Base-by-base conservation (phyloP, 2,329 filamentous ascomycete species). In the Fusarium camptoceras region DNA sequence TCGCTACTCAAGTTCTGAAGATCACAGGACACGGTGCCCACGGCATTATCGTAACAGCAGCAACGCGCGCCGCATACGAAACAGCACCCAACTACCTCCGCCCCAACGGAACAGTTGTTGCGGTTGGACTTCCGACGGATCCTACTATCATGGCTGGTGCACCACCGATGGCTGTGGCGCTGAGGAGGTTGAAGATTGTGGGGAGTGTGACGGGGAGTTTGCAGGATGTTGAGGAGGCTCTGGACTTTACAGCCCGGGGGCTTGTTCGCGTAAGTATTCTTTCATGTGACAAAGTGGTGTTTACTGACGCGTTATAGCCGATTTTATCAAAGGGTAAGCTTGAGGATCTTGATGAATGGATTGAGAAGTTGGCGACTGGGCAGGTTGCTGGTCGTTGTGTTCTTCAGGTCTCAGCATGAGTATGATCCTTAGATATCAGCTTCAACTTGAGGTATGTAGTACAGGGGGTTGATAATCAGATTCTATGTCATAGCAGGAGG, bases 1-100 rank as follows among this genome's bases (percentile, higher is more conserved):
- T 97, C 12, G 90, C 96, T 65, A 87, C 87, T 73, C 92, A 95
- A 72, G 93, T 97, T 2, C 58, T 56, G 58, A 92, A 93, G 82
- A 88, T 88, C 30, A 85, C 89, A 66, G 92, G 91, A 16, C 85
- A 92, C n/a, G 94, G 94, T 44, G 94, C 94, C 3, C 92, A 97
- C 73, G 94, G 93, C 15, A 94, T 96, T 51, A 85, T 97, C 67
- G 85, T 97, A 20, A 88, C 97, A 41, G 94, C 94, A 51, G 93
- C 93, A 46, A 88, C 86, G 70, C 93, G 97, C 85, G 92, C 90
- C 82, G 94, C 94, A n/a, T 97, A 97, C 87, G 93, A 97, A 82
- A 93, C 97, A 82, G 94, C 94, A 11, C 89, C 92, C 34, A 89
- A 87, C 78, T 97, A 97, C 79, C 90, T 97, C 55, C 91, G 94